A percentile compares a stretch with the other conserved stretches of the same genome.
phyloP scores from a whole-genome alignment of 805 yeast genomes.

The Yarrowia porcina region DNA sequence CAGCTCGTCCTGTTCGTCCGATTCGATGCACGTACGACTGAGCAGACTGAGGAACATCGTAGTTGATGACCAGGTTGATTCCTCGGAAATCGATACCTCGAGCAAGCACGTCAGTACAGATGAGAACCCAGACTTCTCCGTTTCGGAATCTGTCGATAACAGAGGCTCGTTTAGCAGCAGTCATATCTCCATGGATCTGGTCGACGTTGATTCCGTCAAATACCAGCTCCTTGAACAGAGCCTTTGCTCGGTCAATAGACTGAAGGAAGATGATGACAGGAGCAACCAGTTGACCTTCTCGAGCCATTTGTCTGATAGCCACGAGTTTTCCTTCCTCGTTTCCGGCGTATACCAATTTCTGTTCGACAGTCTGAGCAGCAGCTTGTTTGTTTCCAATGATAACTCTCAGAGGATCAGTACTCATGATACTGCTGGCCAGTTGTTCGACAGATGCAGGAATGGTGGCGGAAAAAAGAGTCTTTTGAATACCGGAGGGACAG shows the following conservation, averaged over 20 bases:
- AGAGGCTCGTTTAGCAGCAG: slow-evolving; percentile 80
- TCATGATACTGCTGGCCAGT: slow-evolving; percentile 79
- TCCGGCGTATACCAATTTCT: slow-evolving; percentile 80
- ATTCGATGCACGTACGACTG: slow-evolving; percentile 96
- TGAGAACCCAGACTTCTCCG: slow-evolving; percentile 94
- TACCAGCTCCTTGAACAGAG: slow-evolving; percentile 84
- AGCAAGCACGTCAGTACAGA: slow-evolving; percentile 92
- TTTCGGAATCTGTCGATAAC: slow-evolving; percentile 78
- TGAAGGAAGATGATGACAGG: slow-evolving; percentile 92
- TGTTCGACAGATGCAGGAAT: slow-evolving; percentile 92
- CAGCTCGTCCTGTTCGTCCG: slow-evolving; percentile 98
- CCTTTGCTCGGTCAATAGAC: slow-evolving; percentile 89
- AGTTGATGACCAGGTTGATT: slow-evolving; percentile 88
- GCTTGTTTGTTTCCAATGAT: slow-evolving; percentile 93
- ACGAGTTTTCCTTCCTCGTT: slow-evolving; percentile 92
- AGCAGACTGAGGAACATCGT: slow-evolving; percentile 91
- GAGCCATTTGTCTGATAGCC: slow-evolving; percentile 85
- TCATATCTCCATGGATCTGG: slow-evolving; percentile 92
- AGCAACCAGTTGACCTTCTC: slow-evolving; percentile 71
- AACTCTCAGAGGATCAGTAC: slow-evolving; percentile 69
- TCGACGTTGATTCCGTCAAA: slow-evolving; percentile 92
- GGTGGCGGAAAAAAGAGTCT: slow-evolving; percentile 91
- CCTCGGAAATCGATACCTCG: slow-evolving; percentile 98
- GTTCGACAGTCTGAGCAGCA: slow-evolving; percentile 80
- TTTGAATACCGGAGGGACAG: slow-evolving; percentile 50